Evolutionary conservation across 2,329 filamentous ascomycete genomes (phyloP), one percentile per base, ranked within the genome.

Genomic region (Podosphaera aphanis): DNA sequence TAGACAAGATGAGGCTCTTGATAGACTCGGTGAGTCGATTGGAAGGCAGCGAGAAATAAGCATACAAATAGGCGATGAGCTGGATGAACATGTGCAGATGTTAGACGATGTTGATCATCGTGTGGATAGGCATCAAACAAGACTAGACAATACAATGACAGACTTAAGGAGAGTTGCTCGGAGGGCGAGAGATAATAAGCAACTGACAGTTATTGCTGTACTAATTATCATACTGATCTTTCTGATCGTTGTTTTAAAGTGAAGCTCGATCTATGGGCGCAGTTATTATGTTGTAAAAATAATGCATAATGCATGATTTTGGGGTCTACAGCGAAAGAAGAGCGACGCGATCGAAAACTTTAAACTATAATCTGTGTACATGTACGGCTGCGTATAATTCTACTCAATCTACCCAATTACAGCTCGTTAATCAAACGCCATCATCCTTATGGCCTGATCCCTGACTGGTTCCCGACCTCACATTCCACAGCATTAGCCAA

Each of bases 1-100:
- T n/a, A 78, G 94, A 50, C 90, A 98, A 63, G 90, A 98, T 59
- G 80, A 83, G 52, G 85, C 93, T 61, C 70, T 98, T n/a, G 88
- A 95, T 60, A 69, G 72, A 8, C 66, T 98, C 3, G 83, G 86
- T n/a, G 74, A 77, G 56, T 83, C 76, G 48, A 94, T 98, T 53
- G 73, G 82, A 3, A 74, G 90, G 35, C 90, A 95, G 66, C 71
- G 92, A 43, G 83, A 95, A 64, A 68, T 98, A 50, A 86, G 80
- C 59, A 92, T 94, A 66, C 83, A 90, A 65, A 95, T 98, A 56
- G 88, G 90, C 25, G 83, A 94, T 60, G 90, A 98, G 67, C 69
- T 98, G 31, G 90, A 95, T 55, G 79, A 77, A 53, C 90, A 98
- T 57, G 81, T 92, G 33, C 70, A 79, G 54, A 68, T 98, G 67